phyloP scores from a whole-genome alignment of 2,329 filamentous ascomycete species.

The Alternaria sp. region DNA sequence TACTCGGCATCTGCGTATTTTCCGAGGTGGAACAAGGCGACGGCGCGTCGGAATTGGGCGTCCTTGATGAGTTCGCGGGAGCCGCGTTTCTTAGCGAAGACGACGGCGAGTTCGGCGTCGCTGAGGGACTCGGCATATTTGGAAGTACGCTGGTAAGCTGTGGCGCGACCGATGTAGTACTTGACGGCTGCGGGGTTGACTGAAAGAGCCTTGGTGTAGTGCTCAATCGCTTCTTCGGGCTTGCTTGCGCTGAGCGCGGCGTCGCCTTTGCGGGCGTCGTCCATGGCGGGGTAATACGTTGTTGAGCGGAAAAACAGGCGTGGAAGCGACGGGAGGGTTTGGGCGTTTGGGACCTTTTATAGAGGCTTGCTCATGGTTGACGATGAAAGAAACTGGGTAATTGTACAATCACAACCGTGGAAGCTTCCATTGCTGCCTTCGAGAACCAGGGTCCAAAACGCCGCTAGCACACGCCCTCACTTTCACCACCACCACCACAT shows the following conservation, averaged over 20 bases:
- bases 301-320: not conserved
- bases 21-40: conserved; percentile 75
- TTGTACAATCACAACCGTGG: conserved; percentile 8
- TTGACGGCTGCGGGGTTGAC: conserved; percentile 72
- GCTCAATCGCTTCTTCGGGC: conserved; percentile 72
- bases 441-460: conserved; percentile 9
- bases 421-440: conserved; percentile 19
- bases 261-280: conserved; percentile 65
- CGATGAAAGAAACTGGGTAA: not conserved
- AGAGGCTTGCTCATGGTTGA: not conserved
- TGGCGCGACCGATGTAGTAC: conserved; percentile 85
- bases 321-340: not conserved
- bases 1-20: conserved; percentile 78
- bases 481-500: not conserved
- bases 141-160: conserved; percentile 73
- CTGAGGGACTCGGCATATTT: conserved; percentile 58
- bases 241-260: conserved; percentile 69
- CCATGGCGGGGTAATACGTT: conserved; percentile 54
- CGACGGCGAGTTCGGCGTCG: conserved; percentile 62
- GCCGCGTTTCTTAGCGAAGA: conserved; percentile 75
- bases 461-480: not conserved
- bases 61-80: conserved; percentile 79
- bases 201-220: conserved; percentile 71
- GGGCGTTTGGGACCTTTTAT: not conserved
- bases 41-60: conserved; percentile 82